Evolutionary conservation across 208 protist species (phyloP).

Genomic region (Leishmania turanica): DNA sequence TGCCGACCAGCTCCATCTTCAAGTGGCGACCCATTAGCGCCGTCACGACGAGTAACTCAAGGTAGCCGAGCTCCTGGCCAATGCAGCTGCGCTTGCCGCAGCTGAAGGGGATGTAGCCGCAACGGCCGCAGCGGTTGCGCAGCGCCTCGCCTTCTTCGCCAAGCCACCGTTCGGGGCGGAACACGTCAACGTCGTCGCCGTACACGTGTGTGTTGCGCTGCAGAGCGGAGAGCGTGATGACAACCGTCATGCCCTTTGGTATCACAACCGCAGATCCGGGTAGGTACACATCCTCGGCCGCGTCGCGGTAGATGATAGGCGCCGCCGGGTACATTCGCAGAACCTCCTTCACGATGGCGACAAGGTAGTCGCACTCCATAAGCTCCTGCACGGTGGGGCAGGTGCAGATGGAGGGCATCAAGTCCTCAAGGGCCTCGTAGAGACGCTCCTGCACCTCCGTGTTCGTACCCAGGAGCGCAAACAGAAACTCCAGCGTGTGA

Average conservation of each 20-base stretch:
- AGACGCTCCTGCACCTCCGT: slow-evolving; percentile 42
- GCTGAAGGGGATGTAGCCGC: slow-evolving; percentile 66
- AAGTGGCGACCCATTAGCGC: slow-evolving; percentile 46
- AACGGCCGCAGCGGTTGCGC: slow-evolving; percentile 41
- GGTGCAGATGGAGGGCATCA: slow-evolving; percentile 42
- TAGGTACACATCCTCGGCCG: slow-evolving; percentile 40
- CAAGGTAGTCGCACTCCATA: slow-evolving; percentile 51
- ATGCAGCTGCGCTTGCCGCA: slow-evolving; percentile 55
- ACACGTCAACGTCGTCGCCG: slow-evolving; percentile 40
- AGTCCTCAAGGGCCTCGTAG: slow-evolving; percentile 38
- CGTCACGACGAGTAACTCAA: slow-evolving; percentile 47
- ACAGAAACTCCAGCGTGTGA: slow-evolving; percentile 56
- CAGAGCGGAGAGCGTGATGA: slow-evolving; percentile 58
- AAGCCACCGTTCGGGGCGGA: slow-evolving; percentile 59
- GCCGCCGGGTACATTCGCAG: slow-evolving; percentile 61
- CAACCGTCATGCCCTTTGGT: slow-evolving; percentile 43
- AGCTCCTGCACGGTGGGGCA: slow-evolving; percentile 56
- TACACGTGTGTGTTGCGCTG: slow-evolving; percentile 49
- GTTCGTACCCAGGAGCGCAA: slow-evolving; percentile 44
- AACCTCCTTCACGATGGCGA: slow-evolving; percentile 44
- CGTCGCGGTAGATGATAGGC: slow-evolving; percentile 63
- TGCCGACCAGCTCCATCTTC: slow-evolving; percentile 34
- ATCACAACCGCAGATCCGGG: slow-evolving; percentile 50
- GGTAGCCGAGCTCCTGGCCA: slow-evolving; percentile 49
- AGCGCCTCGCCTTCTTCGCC: slow-evolving; percentile 41